Percentiles rank a stretch among this genome's conserved stretches.
These are phyloP conservation scores for Fragaria ananassa DNA, from an alignment of 306 rosid species.

Conservation along the genomic window DNA sequence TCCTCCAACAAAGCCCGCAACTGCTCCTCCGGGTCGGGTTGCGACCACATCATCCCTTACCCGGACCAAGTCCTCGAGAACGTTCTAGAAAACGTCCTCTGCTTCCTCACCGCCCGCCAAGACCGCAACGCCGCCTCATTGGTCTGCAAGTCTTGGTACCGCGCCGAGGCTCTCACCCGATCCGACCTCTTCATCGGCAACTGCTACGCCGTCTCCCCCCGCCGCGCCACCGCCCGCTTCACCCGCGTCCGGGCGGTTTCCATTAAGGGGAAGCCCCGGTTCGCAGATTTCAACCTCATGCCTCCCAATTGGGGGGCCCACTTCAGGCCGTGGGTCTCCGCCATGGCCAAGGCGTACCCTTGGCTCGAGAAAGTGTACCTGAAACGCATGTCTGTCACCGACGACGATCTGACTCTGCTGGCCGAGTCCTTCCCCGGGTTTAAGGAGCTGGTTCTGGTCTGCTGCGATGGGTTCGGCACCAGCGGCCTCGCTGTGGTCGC, in stretches of 20 bases:
- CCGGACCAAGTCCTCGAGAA: conserved; percentile 84
- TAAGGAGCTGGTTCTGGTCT: conserved; percentile 67
- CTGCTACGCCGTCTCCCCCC: conserved; percentile 71
- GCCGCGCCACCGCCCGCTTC: conserved; percentile 60
- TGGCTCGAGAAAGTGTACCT: conserved; percentile 75
- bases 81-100: conserved; percentile 90
- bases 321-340: conserved; percentile 63
- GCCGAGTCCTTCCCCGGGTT: conserved; percentile 54
- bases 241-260: conserved; percentile 46
- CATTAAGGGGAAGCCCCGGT: conserved; percentile 83
- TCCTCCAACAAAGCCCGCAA: conserved; percentile 48
- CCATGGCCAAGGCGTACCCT: conserved; percentile 68
- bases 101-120: conserved; percentile 65
- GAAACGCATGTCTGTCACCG: conserved; percentile 72
- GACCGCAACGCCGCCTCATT: conserved; percentile 97
- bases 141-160: conserved; percentile 89
- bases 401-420: conserved; percentile 51
- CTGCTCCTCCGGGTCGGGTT: conserved; percentile 25
- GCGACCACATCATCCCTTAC: conserved; percentile 28
- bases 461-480: conserved; percentile 81
- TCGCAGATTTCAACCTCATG: conserved; percentile 85
- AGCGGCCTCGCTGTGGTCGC: conserved; percentile 62
- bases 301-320: conserved; percentile 78
- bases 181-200: conserved; percentile 81
- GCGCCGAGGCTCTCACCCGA: conserved; percentile 83